A percentile compares a stretch with the other conserved stretches of the same genome.
Conservation (phyloP, 176 grass and related monocot genomes). For the Eremochloa ophiuroides region DNA sequence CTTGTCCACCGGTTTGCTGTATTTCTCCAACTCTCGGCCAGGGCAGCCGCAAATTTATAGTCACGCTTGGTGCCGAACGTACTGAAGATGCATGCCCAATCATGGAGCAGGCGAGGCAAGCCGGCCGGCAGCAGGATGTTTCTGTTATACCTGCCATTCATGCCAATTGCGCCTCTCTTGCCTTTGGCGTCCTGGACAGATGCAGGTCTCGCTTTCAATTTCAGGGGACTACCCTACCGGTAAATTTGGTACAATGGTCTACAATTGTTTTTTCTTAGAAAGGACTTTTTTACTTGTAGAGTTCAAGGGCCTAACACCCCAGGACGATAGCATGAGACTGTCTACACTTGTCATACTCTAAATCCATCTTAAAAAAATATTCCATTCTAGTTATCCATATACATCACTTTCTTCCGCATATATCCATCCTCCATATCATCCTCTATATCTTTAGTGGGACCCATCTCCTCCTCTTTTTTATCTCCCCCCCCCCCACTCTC, state of each 20-base stretch:
- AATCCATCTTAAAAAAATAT: too few relatives aligned
- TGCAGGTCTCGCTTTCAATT: neutral
- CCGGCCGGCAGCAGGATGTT: neutral
- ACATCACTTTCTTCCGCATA: too few relatives aligned
- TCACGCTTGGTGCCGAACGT: neutral
- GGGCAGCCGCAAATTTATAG: conserved; percentile 19
- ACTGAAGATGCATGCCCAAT: conserved; percentile 10
- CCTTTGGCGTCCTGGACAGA: neutral
- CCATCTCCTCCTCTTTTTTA: too few relatives aligned
- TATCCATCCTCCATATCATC: too few relatives aligned
- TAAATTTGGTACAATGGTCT: neutral
- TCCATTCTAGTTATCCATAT: too few relatives aligned
- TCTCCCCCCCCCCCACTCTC: too few relatives aligned
- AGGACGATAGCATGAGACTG: too few relatives aligned
- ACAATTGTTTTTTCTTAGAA: neutral
- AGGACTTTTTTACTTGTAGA: too few relatives aligned
- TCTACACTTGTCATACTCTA: too few relatives aligned
- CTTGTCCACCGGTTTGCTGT: conserved; percentile 19
- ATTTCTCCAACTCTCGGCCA: conserved; percentile 58
- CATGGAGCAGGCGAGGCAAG: conserved; percentile 1
- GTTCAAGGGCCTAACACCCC: too few relatives aligned
- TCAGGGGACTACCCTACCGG: neutral
- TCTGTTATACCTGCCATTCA: conserved; percentile 30
- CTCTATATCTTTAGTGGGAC: too few relatives aligned
- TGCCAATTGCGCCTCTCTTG: neutral